Evolutionary conservation across 805 yeast genomes (phyloP).

Genomic region (Tetrapisispora namnaoensis): DNA sequence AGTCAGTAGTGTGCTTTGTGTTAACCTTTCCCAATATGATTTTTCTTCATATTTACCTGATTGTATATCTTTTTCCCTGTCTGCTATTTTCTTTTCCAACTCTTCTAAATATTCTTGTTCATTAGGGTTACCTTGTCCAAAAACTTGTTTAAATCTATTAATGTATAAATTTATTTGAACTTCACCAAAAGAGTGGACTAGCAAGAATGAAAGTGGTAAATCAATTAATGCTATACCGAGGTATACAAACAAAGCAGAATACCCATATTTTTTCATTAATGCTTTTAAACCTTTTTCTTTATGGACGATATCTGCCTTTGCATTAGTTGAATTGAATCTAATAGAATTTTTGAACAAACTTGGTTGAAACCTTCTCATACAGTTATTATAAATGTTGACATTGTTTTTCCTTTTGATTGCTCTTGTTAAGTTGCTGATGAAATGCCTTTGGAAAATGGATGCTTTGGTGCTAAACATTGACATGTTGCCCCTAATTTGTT

Average conservation of each 20-base stretch:
- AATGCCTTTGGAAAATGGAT: not conserved
- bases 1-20: constrained; percentile 47
- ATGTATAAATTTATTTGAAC: constrained; percentile 66
- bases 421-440: not conserved
- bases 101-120: constrained; percentile 31
- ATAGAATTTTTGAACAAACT: not conserved
- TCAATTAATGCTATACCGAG: constrained; percentile 64
- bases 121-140: constrained; percentile 51
- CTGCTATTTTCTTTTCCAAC: constrained; percentile 23
- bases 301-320: constrained; percentile 3
- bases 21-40: constrained; percentile 20
- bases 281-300: constrained; percentile 37
- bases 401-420: not conserved
- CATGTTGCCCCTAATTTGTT: not conserved
- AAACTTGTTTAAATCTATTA: constrained; percentile 43
- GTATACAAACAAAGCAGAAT: constrained; percentile 82
- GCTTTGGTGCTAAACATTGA: not conserved
- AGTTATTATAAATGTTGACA: not conserved
- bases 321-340: constrained; percentile 5
- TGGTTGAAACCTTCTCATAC: not conserved
- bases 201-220: constrained; percentile 68
- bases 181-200: constrained; percentile 83
- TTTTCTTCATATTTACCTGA: constrained; percentile 6
- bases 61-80: constrained; percentile 9
- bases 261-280: constrained; percentile 78